A percentile compares a stretch with the other conserved stretches of the same genome.
These are phyloP conservation scores for Phialophora chinensis DNA, from an alignment of 2,329 filamentous ascomycete species.

Conservation along the genomic window DNA sequence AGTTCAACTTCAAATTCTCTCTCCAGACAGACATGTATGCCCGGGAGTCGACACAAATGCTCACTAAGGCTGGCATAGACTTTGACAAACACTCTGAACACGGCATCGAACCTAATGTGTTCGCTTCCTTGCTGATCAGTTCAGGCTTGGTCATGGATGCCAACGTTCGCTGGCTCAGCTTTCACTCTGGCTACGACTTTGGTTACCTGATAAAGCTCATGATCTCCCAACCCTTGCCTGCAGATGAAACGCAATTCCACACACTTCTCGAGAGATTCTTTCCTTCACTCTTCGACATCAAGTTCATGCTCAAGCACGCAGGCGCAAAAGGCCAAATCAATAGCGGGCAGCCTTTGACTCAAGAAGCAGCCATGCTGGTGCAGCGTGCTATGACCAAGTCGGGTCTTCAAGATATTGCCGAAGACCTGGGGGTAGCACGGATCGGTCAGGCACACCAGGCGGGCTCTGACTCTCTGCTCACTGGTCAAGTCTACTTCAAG, in stretches of 20 bases:
- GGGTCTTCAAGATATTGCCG: conserved; percentile 89
- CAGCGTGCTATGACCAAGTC: conserved; percentile 88
- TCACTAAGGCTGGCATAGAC: conserved; percentile 90
- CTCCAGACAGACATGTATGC: conserved; percentile 97
- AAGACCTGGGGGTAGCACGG: conserved; percentile 88
- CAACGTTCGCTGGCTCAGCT: conserved; percentile 93
- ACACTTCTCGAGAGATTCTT: conserved; percentile 90
- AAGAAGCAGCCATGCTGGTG: conserved; percentile 73
- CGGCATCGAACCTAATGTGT: conserved; percentile 87
- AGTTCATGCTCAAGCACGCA: conserved; percentile 93
- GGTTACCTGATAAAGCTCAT: conserved; percentile 96
- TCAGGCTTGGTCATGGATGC: conserved; percentile 89
- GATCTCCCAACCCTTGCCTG: conserved; percentile 74
- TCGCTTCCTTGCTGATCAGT: conserved; percentile 86
- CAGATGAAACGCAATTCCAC: conserved; percentile 89
- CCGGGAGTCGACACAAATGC: conserved; percentile 88
- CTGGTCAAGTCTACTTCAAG: conserved; percentile 93
- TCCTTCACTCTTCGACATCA: conserved; percentile 91
- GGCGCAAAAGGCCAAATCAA: conserved; percentile 72
- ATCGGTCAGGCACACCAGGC: conserved; percentile 89
- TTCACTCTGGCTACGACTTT: conserved; percentile 98
- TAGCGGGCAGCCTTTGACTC: conserved; percentile 68
- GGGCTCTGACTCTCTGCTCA: conserved; percentile 90
- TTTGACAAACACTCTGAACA: conserved; percentile 82
- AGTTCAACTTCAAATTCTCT: conserved; percentile 98